These are phyloP conservation scores for Spergularia azorica DNA, from an alignment of 179 eudicot species.

Conservation along the genomic window DNA sequence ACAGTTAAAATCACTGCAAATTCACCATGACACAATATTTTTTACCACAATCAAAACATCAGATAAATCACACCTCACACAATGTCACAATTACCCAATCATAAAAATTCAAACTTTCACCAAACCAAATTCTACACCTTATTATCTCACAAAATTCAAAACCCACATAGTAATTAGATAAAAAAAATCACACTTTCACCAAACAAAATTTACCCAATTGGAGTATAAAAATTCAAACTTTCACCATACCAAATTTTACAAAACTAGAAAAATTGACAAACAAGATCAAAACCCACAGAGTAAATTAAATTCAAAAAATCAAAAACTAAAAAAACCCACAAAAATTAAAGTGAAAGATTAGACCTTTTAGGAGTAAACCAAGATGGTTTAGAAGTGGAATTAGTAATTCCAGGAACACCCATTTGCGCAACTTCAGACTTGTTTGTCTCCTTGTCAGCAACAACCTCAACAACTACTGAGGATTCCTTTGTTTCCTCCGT, in stretches of 20 bases:
- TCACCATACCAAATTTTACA: background rate
- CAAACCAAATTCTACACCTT: background rate
- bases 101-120: conserved; percentile 21
- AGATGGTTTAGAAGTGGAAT: conserved; percentile 51
- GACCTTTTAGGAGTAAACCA: conserved; percentile 87
- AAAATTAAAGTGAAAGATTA: background rate
- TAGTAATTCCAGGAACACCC: conserved; percentile 17
- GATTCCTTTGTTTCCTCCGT: conserved; percentile 34
- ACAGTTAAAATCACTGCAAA: background rate
- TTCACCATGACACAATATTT: background rate
- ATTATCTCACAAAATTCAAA: background rate
- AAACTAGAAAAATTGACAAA: background rate
- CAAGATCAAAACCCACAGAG: background rate
- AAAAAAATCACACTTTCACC: background rate
- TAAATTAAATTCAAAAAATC: background rate
- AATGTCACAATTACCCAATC: conserved; percentile 11
- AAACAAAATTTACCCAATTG: no score
- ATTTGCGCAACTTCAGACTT: conserved; percentile 13
- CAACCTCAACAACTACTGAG: conserved; percentile 25
- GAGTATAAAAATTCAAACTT: no score
- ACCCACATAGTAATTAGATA: conserved; percentile 5
- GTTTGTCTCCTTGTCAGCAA: conserved; percentile 19
- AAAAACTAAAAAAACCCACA: background rate
- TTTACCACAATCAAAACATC: background rate
- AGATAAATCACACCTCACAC: conserved; percentile 3